Base-by-base conservation (phyloP, 2,329 filamentous ascomycete species). In the Cytospora chrysosperma region DNA sequence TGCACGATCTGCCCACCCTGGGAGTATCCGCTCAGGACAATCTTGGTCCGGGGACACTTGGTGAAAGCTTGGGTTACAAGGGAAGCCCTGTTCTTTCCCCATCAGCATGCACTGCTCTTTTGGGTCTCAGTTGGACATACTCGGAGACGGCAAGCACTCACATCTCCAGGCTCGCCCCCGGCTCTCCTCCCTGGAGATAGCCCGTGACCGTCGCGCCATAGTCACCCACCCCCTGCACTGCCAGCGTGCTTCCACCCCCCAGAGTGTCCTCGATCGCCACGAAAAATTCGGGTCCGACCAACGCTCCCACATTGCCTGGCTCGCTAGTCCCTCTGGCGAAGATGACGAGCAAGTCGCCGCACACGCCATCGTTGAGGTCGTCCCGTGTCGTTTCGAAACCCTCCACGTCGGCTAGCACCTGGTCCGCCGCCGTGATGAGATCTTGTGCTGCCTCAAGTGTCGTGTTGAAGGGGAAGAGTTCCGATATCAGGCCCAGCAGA, bases 11-110 rank as follows among this genome's bases (percentile, higher is more conserved):
- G 72, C 3, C 67, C 70, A 30, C 72, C 72, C 58, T 74, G 72
- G 12, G 70, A 70, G 55, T 72, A 81, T 8, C 78, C 79, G 12
- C 75, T 71, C 69, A 81, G 72, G 5, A 79, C 77, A 40, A 81
- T 68, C 43, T 76, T 73, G 1, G 77, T 79, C 40, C 70, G 68
- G 0, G 78, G 77, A 62, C 79, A 81, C 8, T 70, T 62, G 15
- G 66, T 67, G 43, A 73, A 70, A 1, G 75, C 73, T 51, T 72
- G 55, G 2, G 54, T 62, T 9, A 70, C 58, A 2, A 65, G 51
- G 10, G 72, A 61, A n/a, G 76, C 76, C 74, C 78, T 76, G 58
- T 68, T 19, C 24, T 28, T 12, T 2, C 49, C 17, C 27, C n/a
- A 19, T 53, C 26, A 53, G 43, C 69, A 47, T 34, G 15, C 4